Conservation (phyloP, 2,329 filamentous ascomycete genomes). For the Fusarium globosum region DNA sequence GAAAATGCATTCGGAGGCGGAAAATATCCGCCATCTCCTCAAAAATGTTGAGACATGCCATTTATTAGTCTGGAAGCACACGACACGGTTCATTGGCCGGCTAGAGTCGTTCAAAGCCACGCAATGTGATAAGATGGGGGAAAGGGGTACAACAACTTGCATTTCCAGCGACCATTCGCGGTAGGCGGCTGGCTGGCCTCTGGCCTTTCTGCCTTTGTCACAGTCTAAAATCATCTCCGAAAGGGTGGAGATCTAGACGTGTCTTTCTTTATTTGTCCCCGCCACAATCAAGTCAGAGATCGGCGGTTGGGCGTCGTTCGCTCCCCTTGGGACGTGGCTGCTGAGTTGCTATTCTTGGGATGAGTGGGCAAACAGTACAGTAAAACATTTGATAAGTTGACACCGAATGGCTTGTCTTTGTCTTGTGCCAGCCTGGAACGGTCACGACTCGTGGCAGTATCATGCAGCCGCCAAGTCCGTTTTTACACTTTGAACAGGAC, state of each 20-base stretch:
- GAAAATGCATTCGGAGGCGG: constrained; percentile 9
- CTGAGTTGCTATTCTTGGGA: constrained; percentile 33
- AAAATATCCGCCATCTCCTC: constrained; percentile 2
- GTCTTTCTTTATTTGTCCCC: constrained; percentile 25
- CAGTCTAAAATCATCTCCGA: constrained; percentile 18
- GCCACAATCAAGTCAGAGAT: constrained; percentile 31
- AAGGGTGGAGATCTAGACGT: constrained; percentile 13
- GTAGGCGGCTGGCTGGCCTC: neutral
- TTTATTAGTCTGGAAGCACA: neutral
- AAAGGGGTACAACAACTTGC: constrained; percentile 10
- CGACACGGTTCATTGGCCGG: constrained; percentile 6
- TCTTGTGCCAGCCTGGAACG: constrained; percentile 18
- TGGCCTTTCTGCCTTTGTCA: neutral
- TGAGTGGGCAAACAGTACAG: neutral
- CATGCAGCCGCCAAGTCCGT: neutral
- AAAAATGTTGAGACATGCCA: constrained; percentile 18
- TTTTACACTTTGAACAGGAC: neutral
- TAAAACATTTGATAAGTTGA: constrained; percentile 2
- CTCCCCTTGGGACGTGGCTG: constrained; percentile 19
- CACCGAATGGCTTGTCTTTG: constrained; percentile 2
- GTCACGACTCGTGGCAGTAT: neutral
- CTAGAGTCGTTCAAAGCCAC: constrained; percentile 22
- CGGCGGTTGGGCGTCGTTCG: constrained; percentile 18
- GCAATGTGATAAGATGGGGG: constrained; percentile 2
- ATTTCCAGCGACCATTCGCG: neutral